Conservation (phyloP, 768 basidiomycete genomes). For the Strobilomyces dryophilus region DNA sequence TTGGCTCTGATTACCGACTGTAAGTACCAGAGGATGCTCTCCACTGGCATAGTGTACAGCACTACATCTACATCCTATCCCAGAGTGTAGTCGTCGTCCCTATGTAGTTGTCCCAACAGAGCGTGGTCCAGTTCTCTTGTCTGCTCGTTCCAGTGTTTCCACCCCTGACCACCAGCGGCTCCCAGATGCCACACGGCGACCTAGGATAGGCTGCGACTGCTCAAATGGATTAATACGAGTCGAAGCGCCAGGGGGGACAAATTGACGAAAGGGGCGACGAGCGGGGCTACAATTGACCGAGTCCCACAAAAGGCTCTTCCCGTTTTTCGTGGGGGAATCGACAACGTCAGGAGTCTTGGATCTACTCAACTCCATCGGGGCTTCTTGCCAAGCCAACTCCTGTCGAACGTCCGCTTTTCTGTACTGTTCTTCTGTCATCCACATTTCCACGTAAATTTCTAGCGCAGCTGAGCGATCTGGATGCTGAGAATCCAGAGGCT, state of each 20-base stretch:
- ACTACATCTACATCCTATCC: no score
- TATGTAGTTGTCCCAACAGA: no score
- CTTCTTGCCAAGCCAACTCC: conserved; percentile 69
- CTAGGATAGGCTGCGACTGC: conserved; percentile 34
- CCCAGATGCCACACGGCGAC: conserved; percentile 41
- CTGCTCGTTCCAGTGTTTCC: no score
- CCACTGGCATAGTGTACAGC: no score
- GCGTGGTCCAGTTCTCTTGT: no score
- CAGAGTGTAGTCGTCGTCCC: no score
- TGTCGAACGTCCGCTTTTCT: conserved; percentile 55
- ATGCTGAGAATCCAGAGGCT: conserved; percentile 78
- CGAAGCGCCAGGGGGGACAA: conserved; percentile 41
- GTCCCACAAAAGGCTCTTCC: conserved; percentile 71
- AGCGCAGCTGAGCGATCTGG: conserved; percentile 66
- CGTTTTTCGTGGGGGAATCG: conserved; percentile 38
- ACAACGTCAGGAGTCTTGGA: conserved; percentile 39
- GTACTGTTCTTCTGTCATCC: conserved; percentile 76
- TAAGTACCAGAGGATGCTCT: no score
- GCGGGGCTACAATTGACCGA: conserved; percentile 45
- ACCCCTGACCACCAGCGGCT: no score
- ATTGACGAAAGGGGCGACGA: conserved; percentile 43
- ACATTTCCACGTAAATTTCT: conserved; percentile 72
- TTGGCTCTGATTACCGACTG: no score
- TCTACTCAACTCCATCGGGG: conserved; percentile 38
- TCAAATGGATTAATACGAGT: conserved; percentile 51